Conservation (phyloP, 2,329 filamentous ascomycete genomes). For the Mariannaea sp. region DNA sequence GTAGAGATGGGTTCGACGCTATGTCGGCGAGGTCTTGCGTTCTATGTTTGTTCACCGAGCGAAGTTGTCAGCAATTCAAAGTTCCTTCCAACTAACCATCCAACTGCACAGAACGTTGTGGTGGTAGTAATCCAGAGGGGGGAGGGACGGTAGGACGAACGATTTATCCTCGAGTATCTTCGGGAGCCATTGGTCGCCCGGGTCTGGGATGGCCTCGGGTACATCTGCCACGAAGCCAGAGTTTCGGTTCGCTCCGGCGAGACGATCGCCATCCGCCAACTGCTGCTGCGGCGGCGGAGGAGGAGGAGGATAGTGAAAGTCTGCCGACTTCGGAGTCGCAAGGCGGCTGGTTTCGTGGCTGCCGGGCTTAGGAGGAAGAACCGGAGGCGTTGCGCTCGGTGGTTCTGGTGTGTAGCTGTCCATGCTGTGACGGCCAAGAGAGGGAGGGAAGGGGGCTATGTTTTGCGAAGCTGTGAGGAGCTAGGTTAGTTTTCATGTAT, state of each 20-base stretch:
- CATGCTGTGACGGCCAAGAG: constrained; percentile 27
- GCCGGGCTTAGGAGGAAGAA: constrained; percentile 73
- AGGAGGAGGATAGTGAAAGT: constrained; percentile 51
- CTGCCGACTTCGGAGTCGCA: constrained; percentile 62
- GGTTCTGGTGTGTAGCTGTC: constrained; percentile 38
- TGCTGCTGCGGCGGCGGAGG: constrained; percentile 48
- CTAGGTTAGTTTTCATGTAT: too few relatives aligned
- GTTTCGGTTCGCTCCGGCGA: constrained; percentile 17
- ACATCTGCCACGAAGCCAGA: constrained; percentile 29
- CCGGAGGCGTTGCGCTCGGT: constrained; percentile 56
- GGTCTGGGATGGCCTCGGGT: constrained; percentile 55
- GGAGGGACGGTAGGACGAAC: too few relatives aligned
- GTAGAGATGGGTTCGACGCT: constrained; percentile 66
- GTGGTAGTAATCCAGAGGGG: too few relatives aligned
- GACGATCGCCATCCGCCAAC: constrained; percentile 1
- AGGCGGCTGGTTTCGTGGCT: constrained; percentile 71
- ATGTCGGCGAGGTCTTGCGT: constrained; percentile 79
- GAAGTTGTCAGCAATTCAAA: too few relatives aligned
- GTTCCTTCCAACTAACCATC: too few relatives aligned
- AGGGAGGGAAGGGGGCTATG: neutral
- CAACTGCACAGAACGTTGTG: too few relatives aligned
- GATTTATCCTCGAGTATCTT: constrained; percentile 78
- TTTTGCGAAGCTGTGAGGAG: too few relatives aligned
- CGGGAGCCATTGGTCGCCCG: constrained; percentile 79
- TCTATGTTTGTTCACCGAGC: constrained; percentile 52